Base-by-base conservation (phyloP, 2,329 filamentous ascomycete species). In the Aspergillus terreus region DNA sequence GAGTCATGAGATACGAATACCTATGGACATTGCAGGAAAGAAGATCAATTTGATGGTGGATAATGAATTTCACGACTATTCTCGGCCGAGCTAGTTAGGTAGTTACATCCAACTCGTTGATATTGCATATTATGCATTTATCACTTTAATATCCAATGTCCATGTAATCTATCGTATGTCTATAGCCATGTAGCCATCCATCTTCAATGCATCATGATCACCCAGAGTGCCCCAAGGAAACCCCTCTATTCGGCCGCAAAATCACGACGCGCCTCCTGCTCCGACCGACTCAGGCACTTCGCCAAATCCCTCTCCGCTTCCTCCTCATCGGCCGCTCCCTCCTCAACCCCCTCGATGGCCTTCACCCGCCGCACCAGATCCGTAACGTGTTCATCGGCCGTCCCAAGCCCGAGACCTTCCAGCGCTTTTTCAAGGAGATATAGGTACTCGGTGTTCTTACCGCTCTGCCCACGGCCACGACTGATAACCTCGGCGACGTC, bases 401-500 rank as follows among this genome's bases (percentile, higher is more conserved):
- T 94, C 47, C 89, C 88, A 2, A 82, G 75, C 56, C 88, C 86
- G 59, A 97, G 73, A 27, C 81, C 83, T 53, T 84, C 72, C 58
- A 99, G 78, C 6, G 90, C 89, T 51, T 77, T 76, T 66, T 96
- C 89, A 41, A 99, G 76, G 58, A 85, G 80, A 66, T 90, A 86
- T 40, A 99, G 77, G 71, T 99, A 99, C 65, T 97, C 92, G 53
- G 80, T 84, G 70, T 97, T 97, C 66, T 86, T 82, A 1, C 94
- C 94, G 71, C 91, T 96, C 21, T 92, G 89, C 0, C 94, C 94
- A 38, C 77, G 72, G 62, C 89, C 90, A 44, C 75, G 75, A 61
- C 85, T 80, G 62, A 99, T 97, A 71, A 92, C 89, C 70, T 84
- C 81, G 21, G 92, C 92, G 46, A 97, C 80, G 40, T 75, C 70